These are phyloP conservation scores for Eucalyptus viminalis DNA, from an alignment of 345 rosid genomes.

Conservation along the genomic window DNA sequence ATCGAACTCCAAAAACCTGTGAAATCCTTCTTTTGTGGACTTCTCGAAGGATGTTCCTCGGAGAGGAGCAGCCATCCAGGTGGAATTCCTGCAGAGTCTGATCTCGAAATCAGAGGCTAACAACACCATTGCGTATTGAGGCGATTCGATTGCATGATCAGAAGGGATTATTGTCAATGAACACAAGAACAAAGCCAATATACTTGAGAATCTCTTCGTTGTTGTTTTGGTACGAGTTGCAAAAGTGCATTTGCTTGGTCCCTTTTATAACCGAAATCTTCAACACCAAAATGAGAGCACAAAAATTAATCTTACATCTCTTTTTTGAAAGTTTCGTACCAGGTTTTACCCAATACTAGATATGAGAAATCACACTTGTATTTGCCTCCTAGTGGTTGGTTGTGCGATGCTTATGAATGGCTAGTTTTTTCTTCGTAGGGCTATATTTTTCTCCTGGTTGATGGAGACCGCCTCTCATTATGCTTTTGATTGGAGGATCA, in stretches of 20 bases:
- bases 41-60: neutral
- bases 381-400: neutral
- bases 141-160: neutral
- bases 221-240: neutral
- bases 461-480: neutral
- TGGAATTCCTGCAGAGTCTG: neutral
- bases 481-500: neutral
- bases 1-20: neutral
- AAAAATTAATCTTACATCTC: neutral
- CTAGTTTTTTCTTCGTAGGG: neutral
- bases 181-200: neutral
- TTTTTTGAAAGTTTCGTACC: neutral
- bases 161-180: neutral
- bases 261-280: neutral
- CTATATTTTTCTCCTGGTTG: neutral
- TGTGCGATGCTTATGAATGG: neutral
- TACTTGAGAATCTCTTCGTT: neutral
- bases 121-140: neutral
- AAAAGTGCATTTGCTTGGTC: neutral
- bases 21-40: neutral
- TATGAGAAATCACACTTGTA: neutral
- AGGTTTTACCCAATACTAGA: neutral
- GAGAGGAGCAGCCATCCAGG: neutral
- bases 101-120: neutral
- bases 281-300: neutral